phyloP scores from a whole-genome alignment of 2,329 filamentous ascomycete species.

The Coniella vitis region DNA sequence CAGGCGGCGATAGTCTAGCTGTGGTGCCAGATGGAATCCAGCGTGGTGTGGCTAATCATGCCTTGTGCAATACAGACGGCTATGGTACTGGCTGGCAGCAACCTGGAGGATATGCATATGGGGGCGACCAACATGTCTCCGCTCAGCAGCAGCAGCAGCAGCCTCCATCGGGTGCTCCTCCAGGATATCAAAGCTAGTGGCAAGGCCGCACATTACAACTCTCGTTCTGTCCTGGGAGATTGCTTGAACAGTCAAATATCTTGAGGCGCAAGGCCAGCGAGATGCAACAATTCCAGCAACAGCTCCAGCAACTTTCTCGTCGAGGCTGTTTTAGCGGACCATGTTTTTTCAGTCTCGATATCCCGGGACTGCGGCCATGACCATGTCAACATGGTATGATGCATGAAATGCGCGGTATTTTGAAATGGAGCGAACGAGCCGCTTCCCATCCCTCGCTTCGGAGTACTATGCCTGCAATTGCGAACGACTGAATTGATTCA shows the following conservation, averaged over 20 bases:
- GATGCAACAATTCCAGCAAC: too few relatives aligned
- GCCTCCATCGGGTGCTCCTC: slow-evolving; percentile 8
- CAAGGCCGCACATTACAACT: too few relatives aligned
- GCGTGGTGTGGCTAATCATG: not conserved
- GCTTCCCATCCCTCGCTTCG: not conserved
- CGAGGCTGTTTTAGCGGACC: too few relatives aligned
- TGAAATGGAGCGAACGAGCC: too few relatives aligned
- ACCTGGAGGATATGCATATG: slow-evolving; percentile 20
- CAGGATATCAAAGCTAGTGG: slow-evolving; percentile 5
- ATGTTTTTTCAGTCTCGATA: too few relatives aligned
- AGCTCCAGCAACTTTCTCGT: too few relatives aligned
- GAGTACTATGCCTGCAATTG: not conserved
- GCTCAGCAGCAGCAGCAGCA: slow-evolving; percentile 21
- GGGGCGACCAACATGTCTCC: slow-evolving; percentile 27
- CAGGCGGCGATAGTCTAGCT: not conserved
- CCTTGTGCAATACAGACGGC: not conserved
- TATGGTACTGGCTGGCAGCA: slow-evolving; percentile 29
- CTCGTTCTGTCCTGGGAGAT: too few relatives aligned
- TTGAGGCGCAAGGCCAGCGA: too few relatives aligned
- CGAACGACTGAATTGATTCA: not conserved
- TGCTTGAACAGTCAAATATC: too few relatives aligned
- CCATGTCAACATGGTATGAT: not conserved
- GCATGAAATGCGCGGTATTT: not conserved
- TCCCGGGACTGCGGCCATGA: too few relatives aligned
- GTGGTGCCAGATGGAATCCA: too few relatives aligned